Evolutionary conservation across 805 yeast species (phyloP), one percentile per base, ranked within the genome.

Genomic region (Myxozyma melibiosi): DNA sequence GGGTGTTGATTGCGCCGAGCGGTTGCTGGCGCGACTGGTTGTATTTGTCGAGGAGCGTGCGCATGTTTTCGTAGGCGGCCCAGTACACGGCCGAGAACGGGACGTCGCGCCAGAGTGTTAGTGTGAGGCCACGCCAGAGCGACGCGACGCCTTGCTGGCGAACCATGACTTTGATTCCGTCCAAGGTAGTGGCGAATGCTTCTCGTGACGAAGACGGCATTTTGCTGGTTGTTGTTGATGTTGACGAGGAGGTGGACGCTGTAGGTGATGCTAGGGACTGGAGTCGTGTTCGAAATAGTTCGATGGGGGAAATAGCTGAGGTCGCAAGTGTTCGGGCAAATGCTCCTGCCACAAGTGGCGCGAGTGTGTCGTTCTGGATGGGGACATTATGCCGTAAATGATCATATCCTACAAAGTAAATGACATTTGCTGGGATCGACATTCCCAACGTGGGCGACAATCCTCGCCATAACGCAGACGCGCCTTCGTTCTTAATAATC

Each of bases 71-170:
- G 43, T 66, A 66, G 13, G 66, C 62, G 18, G 66, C 61, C 99
- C 99, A 94, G 72, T 94, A 94, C 1, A 92, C 84, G 0, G 96
- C 97, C 61, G 95, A 86, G 70, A 94, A 94, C 1, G 99, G 99
- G 0, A 92, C 98, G 70, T 94, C 99, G 72, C 99, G 79, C 96
- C 96, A 92, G 14, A 94, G 77, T 0, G 99, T 94, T 38, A 94
- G 78, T 39, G 86, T 84, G 22, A 94, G 74, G 0, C 99, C 99
- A 53, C 85, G 84, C 78, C 90, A 94, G 18, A 94, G 70, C 0
- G 90, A 79, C 1, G 73, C 70, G 2, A 80, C 58, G 0, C 99
- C 99, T 13, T 78, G 76, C 1, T 68, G 58, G 37, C 73, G 70
- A 4, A 89, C 73, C 66, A 85, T 84, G 2, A 69, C 66, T 47